These are phyloP conservation scores for Bothriochloa decipiens DNA, from an alignment of 176 grass and related monocot genomes.

Conservation along the genomic window DNA sequence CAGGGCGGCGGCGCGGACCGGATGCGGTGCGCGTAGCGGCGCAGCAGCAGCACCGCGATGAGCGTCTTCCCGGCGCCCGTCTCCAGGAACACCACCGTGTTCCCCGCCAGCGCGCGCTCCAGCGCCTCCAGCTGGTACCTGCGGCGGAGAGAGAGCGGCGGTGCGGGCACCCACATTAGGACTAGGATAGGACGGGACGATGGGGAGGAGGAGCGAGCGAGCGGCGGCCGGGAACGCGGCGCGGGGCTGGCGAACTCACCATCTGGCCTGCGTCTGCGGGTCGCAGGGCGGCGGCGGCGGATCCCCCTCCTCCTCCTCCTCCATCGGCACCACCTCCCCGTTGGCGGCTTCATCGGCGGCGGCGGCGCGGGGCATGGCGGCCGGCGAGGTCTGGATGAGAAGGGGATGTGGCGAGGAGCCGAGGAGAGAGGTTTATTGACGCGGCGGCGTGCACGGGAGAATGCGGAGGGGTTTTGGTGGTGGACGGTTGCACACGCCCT, in stretches of 20 bases:
- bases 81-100: slow-evolving; percentile 75
- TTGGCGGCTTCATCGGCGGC: background rate
- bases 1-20: slow-evolving; percentile 13
- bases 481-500: background rate
- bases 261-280: slow-evolving; percentile 39
- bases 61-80: slow-evolving; percentile 84
- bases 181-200: background rate
- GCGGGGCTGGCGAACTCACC: slow-evolving; percentile 13
- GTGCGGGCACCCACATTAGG: background rate
- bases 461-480: background rate
- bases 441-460: background rate
- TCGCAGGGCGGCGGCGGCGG: background rate
- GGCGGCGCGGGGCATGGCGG: slow-evolving; percentile 11
- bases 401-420: too few species aligned
- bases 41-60: slow-evolving; percentile 82
- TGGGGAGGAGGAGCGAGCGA: background rate
- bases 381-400: background rate
- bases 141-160: background rate
- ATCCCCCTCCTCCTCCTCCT: background rate
- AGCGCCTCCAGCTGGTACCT: slow-evolving; percentile 92
- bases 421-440: background rate
- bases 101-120: slow-evolving; percentile 67
- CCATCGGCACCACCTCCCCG: too few species aligned
- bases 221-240: background rate
- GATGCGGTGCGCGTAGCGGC: slow-evolving; percentile 60